A percentile compares a stretch with the other conserved stretches of the same genome.
These are phyloP conservation scores for sorghum (Sorghum bicolor) DNA, from an alignment of 176 grass and related monocot genomes.

Conservation along the genomic window DNA sequence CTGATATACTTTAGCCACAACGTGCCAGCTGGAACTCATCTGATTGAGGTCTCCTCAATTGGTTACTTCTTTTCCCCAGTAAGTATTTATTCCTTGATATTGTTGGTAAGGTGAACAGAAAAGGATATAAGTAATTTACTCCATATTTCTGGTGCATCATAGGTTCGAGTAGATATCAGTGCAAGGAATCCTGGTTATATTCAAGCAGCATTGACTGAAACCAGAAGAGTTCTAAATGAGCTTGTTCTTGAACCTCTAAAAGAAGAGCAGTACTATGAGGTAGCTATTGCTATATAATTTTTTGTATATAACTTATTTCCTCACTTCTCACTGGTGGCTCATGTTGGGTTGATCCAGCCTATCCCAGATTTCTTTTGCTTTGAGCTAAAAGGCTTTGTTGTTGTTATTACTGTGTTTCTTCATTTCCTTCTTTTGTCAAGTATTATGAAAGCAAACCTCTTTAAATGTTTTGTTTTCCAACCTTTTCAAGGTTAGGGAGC, in stretches of 20 bases:
- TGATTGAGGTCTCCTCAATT: constrained; percentile 82
- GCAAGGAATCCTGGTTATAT: constrained; percentile 95
- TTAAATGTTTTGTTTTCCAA: neutral
- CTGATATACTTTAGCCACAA: constrained; percentile 66
- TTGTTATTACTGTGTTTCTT: neutral
- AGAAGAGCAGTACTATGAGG: constrained; percentile 96
- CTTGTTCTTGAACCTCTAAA: constrained; percentile 90
- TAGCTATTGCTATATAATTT: constrained; percentile 17
- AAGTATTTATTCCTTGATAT: constrained; percentile 27
- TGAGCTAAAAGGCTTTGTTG: neutral
- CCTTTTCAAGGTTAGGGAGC: constrained; percentile 70
- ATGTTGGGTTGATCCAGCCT: neutral
- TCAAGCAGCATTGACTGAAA: constrained; percentile 94
- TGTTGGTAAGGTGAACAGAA: neutral
- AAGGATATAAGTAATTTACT: constrained; percentile 8
- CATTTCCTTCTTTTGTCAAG: constrained; percentile 4
- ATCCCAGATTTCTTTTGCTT: neutral
- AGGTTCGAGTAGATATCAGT: constrained; percentile 97
- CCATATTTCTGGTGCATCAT: constrained; percentile 3
- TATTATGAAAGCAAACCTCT: neutral
- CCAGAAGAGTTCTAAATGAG: constrained; percentile 72
- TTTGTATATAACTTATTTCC: neutral
- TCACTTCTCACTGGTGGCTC: neutral
- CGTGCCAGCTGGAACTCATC: constrained; percentile 89
- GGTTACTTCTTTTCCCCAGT: constrained; percentile 98